Conservation (phyloP, 148 eudicot species). For the Oxyria digyna region DNA sequence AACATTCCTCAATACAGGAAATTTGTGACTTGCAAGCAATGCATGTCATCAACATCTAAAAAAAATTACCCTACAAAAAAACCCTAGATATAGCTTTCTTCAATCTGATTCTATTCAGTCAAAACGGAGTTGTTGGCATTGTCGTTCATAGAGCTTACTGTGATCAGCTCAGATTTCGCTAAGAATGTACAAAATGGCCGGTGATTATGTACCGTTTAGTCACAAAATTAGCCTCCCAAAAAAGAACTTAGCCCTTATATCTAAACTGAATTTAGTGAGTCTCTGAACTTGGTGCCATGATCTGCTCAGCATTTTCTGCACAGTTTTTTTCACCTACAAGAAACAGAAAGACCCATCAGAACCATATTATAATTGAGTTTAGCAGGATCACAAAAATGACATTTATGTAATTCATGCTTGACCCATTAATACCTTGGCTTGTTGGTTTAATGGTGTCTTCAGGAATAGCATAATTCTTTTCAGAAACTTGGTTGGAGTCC, state of each 20-base stretch:
- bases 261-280: background rate
- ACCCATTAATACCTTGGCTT: background rate
- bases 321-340: conserved; percentile 1
- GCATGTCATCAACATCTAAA: background rate
- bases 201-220: background rate
- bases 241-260: background rate
- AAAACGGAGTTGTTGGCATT: background rate
- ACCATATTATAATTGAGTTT: background rate
- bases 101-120: conserved; percentile 3
- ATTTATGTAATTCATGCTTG: background rate
- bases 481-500: background rate
- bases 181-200: conserved; percentile 9
- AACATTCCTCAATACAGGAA: background rate
- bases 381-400: background rate
- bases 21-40: background rate
- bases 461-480: background rate
- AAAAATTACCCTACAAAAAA: background rate
- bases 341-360: background rate
- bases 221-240: background rate
- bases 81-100: background rate
- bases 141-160: background rate
- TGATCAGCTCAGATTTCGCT: background rate
- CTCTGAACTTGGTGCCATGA: background rate
- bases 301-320: background rate
- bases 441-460: background rate